These are phyloP conservation scores for Suillus americanus DNA, from an alignment of 768 basidiomycete genomes.

Conservation along the genomic window DNA sequence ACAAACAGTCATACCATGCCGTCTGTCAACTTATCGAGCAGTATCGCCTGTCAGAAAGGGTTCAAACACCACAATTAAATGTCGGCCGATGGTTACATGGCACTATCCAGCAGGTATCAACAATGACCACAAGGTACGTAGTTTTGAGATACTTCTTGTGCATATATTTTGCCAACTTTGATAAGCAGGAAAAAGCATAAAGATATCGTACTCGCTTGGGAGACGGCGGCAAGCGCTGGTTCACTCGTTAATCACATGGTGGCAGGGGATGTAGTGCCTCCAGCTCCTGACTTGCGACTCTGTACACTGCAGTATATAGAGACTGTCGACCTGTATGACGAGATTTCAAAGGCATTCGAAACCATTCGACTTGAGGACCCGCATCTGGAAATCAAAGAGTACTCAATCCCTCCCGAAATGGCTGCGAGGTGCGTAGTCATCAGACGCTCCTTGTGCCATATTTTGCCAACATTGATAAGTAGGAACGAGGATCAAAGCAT, in stretches of 20 bases:
- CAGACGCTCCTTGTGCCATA: neutral
- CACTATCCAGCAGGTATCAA: neutral
- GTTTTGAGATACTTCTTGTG: neutral
- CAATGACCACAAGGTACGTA: neutral
- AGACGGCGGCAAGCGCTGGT: neutral
- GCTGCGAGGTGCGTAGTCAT: neutral
- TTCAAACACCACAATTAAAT: neutral
- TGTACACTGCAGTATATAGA: neutral
- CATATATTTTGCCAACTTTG: neutral
- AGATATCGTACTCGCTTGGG: neutral
- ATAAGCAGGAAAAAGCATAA: neutral
- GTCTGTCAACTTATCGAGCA: constrained; percentile 20
- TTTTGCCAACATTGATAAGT: neutral
- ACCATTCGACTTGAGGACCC: constrained; percentile 27
- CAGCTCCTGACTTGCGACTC: constrained; percentile 12
- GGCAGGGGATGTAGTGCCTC: constrained; percentile 24
- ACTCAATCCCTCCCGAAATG: constrained; percentile 5
- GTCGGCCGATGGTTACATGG: neutral
- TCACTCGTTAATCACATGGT: constrained; percentile 12
- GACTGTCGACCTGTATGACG: neutral
- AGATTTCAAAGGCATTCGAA: constrained; percentile 28
- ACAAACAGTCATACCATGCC: constrained; percentile 17
- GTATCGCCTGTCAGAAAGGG: neutral
- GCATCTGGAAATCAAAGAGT: constrained; percentile 15
- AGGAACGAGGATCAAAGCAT: constrained; percentile 16